Base-by-base conservation (phyloP, 768 basidiomycete species). In the Russula sp. region DNA sequence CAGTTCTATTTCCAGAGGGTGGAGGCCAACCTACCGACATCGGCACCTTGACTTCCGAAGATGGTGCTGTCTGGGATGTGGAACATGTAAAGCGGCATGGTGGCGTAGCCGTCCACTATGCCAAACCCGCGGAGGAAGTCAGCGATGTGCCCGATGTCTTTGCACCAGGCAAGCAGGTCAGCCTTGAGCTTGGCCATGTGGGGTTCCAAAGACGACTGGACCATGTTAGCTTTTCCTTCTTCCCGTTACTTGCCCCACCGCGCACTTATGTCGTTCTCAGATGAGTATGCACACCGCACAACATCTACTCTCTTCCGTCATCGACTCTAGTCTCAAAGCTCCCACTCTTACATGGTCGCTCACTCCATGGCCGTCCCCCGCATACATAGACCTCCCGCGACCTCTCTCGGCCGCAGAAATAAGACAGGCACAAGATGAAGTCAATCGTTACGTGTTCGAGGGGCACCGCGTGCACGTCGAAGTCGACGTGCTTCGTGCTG, bases 261-360 rank as follows among this genome's bases (percentile, higher is more conserved):
- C 42, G 34, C 34, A 45, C 42, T 49, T 25, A 42, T 25, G 16
- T 55, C 20, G 6, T n/a, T 54, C 57, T 46, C 66, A 90, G 87
- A 89, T 89, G 86, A 81, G 84, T 16, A 83, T 90, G 81, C 90
- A 93, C 71, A 91, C 90, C 1, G 86, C 87, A 0, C 91, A 93
- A 68, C 91, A 92, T 64, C 77, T 91, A 47, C 80, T 93, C 25
- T 91, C 90, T 14, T 88, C 90, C 0, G 77, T 91, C n/a, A 77
- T 93, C 5, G 88, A 92, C 68, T 76, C 78, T 25, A 75, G 74
- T 4, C 76, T 89, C 42, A 72, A 81, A 36, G 76, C 91, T 32
- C 83, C 83, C 7, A 93, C 91, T 2, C 78, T 91, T 22, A 86
- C 87, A 2, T 93, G 91, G 90, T 87, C 88, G n/a, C 76, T 92